Base-by-base conservation (phyloP, 768 basidiomycete species). In the Suillus discolor region DNA sequence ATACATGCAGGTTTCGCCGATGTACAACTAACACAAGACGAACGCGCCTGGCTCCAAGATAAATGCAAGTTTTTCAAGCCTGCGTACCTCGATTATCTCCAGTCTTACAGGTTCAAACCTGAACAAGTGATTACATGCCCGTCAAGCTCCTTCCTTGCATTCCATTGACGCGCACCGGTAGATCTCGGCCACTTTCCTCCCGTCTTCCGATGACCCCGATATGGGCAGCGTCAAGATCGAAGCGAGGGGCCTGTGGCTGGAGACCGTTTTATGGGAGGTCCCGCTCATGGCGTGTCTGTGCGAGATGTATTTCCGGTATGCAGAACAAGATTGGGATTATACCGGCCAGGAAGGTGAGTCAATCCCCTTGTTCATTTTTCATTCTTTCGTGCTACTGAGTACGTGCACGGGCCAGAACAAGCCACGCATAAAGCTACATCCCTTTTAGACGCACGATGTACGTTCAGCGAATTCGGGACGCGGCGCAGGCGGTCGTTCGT, bases 201-300 rank as follows among this genome's bases (percentile, higher is more conserved):
- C 93, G 0, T 67, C 81, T 28, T 81, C 83, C 4, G 75, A 80
- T 6, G 84, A 87, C 45, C 79, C 78, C 57, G 75, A 80, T 62
- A 72, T 75, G 64, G 96, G 95, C 5, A 75, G 79, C 42, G 77
- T 96, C 42, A 87, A 93, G 70, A 91, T 99, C 62, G 87, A 89
- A 67, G 85, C 87, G 6, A 72, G 72, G 36, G 96, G 94, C 8
- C 83, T 83, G 6, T 96, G 94, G 94, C 78, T 79, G 0, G 93
- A 96, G 69, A 85, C 92, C 8, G 97, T 99, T 65, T 80, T 97
- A 34, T 99, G 97, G 89, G 97, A 99, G 79, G 95, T 98, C 1
- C 96, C 95, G 1, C 80, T 99, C 61, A 96, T 99, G 94, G 89
- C 95, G 16, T 88, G 88, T 68, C 80, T 99, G 61, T 94, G 93